These are phyloP conservation scores for Xylariaceae sp. DNA, from an alignment of 2,329 filamentous ascomycete species.

Conservation along the genomic window DNA sequence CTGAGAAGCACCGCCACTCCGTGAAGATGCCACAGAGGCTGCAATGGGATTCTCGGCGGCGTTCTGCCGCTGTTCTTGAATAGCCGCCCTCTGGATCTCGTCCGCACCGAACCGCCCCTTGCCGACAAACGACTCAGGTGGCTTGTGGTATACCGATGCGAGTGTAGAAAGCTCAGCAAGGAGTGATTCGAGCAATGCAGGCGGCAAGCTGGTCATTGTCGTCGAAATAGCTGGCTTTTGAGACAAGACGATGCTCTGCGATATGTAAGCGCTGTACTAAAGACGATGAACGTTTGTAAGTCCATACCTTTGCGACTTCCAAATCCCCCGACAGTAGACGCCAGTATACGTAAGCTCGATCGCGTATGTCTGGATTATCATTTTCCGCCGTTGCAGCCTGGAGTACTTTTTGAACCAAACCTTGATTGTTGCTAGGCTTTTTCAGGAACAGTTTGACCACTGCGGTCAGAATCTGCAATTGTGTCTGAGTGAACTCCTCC, in stretches of 20 bases:
- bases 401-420: constrained; percentile 88
- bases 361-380: constrained; percentile 95
- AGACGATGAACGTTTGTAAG: background rate
- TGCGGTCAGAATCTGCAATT: constrained; percentile 93
- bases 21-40: constrained; percentile 68
- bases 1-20: constrained; percentile 49
- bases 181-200: constrained; percentile 81
- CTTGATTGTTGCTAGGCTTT: constrained; percentile 88
- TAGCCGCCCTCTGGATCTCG: constrained; percentile 89
- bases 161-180: constrained; percentile 88
- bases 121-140: constrained; percentile 94
- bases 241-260: constrained; percentile 78
- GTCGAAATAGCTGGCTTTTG: constrained; percentile 92
- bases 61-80: constrained; percentile 92
- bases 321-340: constrained; percentile 88
- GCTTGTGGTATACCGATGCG: constrained; percentile 97
- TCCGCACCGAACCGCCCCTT: constrained; percentile 92
- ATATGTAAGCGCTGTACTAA: constrained; percentile 3
- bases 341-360: constrained; percentile 98
- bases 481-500: constrained; percentile 98
- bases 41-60: constrained; percentile 92
- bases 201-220: constrained; percentile 86
- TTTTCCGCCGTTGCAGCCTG: constrained; percentile 90
- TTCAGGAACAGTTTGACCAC: constrained; percentile 98
- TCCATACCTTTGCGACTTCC: constrained; percentile 74